Evolutionary conservation across 768 basidiomycete species (phyloP).

Genomic region (Mycena capillaripes): DNA sequence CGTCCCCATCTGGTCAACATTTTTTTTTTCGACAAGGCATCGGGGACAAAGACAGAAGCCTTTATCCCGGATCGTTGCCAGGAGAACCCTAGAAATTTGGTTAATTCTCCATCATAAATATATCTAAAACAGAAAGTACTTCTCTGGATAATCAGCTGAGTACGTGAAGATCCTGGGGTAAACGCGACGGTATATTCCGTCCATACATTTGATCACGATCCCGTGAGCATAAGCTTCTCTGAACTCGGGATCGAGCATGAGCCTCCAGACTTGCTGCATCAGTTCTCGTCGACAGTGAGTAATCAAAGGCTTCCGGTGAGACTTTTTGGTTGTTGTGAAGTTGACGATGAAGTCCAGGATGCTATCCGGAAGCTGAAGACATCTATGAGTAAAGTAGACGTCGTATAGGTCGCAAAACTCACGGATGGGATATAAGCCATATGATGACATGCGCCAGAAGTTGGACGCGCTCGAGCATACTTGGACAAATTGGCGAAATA

Average conservation of each 20-base stretch:
- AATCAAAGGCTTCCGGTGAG: conserved; percentile 35
- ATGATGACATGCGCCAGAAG: conserved; percentile 51
- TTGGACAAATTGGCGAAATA: conserved; percentile 59
- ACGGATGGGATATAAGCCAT: conserved; percentile 60
- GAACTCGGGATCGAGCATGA: conserved; percentile 51
- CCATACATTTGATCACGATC: conserved; percentile 45
- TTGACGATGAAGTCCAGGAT: conserved; percentile 42
- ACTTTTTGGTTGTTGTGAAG: conserved; percentile 15
- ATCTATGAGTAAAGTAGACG: too few relatives aligned
- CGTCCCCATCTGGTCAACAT: conserved; percentile 44
- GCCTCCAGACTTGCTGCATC: conserved; percentile 49
- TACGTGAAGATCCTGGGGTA: conserved; percentile 52
- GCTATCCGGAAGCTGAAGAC: conserved; percentile 44
- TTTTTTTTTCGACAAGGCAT: conserved; percentile 38
- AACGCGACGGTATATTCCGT: conserved; percentile 47
- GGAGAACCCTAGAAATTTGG: conserved; percentile 40
- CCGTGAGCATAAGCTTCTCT: conserved; percentile 49
- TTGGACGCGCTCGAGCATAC: conserved; percentile 48
- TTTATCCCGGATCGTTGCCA: conserved; percentile 43
- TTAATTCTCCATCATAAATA: not conserved
- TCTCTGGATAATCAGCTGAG: conserved; percentile 58
- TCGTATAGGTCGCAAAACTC: conserved; percentile 5
- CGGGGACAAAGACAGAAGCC: conserved; percentile 47
- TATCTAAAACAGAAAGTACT: conserved; percentile 43
- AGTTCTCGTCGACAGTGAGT: conserved; percentile 50